Evolutionary conservation across 2,329 filamentous ascomycete genomes (phyloP), one percentile per base, ranked within the genome.

Genomic region (Polychaeton citri): DNA sequence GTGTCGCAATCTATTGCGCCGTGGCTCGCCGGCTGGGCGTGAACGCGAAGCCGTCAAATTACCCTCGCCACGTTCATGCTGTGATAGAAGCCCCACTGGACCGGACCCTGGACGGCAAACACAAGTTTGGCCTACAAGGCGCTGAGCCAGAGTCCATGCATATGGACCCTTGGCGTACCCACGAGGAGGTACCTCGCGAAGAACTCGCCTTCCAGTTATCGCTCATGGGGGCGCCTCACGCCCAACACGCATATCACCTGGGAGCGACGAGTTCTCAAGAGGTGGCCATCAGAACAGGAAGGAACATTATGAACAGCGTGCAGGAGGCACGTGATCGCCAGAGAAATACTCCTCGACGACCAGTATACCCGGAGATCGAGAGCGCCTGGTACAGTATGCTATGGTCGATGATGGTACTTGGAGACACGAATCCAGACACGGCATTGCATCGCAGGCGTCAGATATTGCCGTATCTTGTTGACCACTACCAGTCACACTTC

Each of bases 61-160:
- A 88, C 50, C 85, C 88, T 3, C 81, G 76, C 44, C 86, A 95
- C 53, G 83, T 94, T 10, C 80, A 93, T 52, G 81, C 76, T 13
- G 76, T 92, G 35, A 74, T 96, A 9, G 71, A 47, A 74, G 76
- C 20, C 10, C 49, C 52, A 2, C 59, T 86, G 15, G 48, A 55
- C 6, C 48, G 53, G 9, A 49, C 46, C 1, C 56, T 67, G 1
- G 58, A 67, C 33, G 61, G 64, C 46, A 40, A 44, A 19, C 32
- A 34, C 50, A 40, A 36, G 39, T 30, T 17, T 52, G 46, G 32
- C 51, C 38, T 35, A 48, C 42, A 47, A 48, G 46, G 31, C 38
- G 42, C 41, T 17, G 30, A 46, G 6, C 50, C 55, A 6, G 65
- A 70, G 39, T 64, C 67, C 32, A 88, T 94, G 73, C 46, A 53